These are phyloP conservation scores for Prunus armeniaca DNA, from an alignment of 306 rosid species.

Conservation along the genomic window DNA sequence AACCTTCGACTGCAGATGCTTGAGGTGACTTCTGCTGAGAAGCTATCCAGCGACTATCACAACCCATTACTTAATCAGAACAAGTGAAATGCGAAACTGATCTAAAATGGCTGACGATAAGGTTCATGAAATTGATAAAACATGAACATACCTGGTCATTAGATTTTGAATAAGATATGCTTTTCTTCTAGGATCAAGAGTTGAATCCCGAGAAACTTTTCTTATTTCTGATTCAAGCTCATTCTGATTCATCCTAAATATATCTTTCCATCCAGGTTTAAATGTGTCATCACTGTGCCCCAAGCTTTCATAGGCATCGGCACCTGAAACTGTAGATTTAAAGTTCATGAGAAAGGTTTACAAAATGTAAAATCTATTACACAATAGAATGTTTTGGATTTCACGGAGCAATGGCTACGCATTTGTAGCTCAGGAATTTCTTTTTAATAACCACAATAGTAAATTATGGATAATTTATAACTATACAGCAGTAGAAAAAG, in stretches of 20 bases:
- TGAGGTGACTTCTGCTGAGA: slow-evolving; percentile 80
- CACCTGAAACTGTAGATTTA: slow-evolving; percentile 25
- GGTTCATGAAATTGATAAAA: slow-evolving; percentile 4
- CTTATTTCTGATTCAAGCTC: slow-evolving; percentile 56
- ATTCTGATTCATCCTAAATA: slow-evolving; percentile 53
- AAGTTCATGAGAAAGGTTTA: slow-evolving; percentile 35
- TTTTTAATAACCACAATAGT: not conserved
- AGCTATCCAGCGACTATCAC: slow-evolving; percentile 63
- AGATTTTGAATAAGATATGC: slow-evolving; percentile 54
- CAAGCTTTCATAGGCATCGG: slow-evolving; percentile 53
- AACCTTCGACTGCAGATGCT: slow-evolving; percentile 41
- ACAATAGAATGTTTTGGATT: not conserved
- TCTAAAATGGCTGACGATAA: slow-evolving; percentile 6
- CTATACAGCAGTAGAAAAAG: slow-evolving; percentile 6
- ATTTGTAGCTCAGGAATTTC: not conserved
- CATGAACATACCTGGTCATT: slow-evolving; percentile 39
- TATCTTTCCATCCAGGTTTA: slow-evolving; percentile 96
- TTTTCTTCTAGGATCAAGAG: slow-evolving; percentile 94
- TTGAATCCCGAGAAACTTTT: slow-evolving; percentile 76
- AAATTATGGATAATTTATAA: not conserved
- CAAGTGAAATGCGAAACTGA: slow-evolving; percentile 7
- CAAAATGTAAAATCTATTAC: not conserved
- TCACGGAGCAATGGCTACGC: not conserved
- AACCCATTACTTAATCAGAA: slow-evolving; percentile 28
- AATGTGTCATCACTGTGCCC: slow-evolving; percentile 72